Evolutionary conservation across 306 rosid genomes (phyloP).

Genomic region (Pachyrhizus erosus): DNA sequence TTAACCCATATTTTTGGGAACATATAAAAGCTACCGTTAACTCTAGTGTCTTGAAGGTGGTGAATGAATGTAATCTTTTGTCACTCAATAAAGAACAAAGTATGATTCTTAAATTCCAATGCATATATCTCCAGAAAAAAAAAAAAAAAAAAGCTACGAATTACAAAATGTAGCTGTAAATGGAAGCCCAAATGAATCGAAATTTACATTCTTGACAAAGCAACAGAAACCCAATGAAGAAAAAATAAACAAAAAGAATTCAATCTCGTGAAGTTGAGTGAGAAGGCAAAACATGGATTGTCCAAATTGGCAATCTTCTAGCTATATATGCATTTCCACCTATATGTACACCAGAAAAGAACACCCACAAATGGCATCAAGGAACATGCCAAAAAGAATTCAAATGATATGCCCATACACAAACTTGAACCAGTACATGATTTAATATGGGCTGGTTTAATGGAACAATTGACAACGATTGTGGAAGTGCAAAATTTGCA

Average conservation of each 20-base stretch:
- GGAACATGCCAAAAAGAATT: background rate
- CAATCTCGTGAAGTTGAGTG: background rate
- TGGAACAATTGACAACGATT: background rate
- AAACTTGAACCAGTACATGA: background rate
- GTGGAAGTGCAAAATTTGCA: conserved; percentile 9
- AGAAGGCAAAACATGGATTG: conserved; percentile 23
- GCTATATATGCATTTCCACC: conserved; percentile 19
- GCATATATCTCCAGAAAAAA: background rate
- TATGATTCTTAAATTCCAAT: conserved; percentile 24
- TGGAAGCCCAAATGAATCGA: background rate
- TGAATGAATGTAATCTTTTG: background rate
- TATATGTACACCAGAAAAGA: conserved; percentile 24
- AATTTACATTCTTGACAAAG: conserved; percentile 38
- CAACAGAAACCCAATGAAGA: background rate
- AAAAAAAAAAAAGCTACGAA: background rate
- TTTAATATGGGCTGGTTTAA: background rate
- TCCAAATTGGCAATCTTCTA: conserved; percentile 27
- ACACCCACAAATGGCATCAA: background rate
- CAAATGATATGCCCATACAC: background rate
- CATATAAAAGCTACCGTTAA: too few relatives aligned
- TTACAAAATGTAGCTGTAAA: conserved; percentile 1
- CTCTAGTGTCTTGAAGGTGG: background rate
- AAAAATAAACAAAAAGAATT: conserved; percentile 2
- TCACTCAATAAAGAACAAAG: background rate
- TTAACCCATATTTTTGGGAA: background rate